Conservation (phyloP, 1,139 yeast species). For the Entelexis paramagnoliae region DNA sequence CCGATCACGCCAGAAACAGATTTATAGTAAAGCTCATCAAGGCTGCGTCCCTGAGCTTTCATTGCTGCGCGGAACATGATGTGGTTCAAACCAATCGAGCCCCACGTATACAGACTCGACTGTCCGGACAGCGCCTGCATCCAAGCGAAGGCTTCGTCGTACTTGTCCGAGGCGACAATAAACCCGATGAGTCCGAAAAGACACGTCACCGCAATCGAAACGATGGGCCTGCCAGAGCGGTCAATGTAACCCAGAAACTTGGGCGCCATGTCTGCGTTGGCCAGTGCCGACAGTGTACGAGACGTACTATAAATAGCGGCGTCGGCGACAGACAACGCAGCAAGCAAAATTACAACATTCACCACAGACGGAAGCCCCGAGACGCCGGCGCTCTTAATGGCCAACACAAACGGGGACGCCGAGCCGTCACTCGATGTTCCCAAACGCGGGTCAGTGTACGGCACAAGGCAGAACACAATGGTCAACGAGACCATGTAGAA, state of each 20-base stretch:
- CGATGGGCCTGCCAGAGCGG: conserved; percentile 61
- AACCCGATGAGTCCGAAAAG: conserved; percentile 59
- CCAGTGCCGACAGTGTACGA: conserved; percentile 70
- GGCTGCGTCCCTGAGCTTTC: conserved; percentile 50
- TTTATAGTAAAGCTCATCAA: conserved; percentile 56
- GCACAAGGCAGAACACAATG: conserved; percentile 58
- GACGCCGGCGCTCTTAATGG: conserved; percentile 49
- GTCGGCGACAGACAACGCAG: conserved; percentile 64
- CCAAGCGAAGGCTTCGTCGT: conserved; percentile 68
- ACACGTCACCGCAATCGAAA: conserved; percentile 50
- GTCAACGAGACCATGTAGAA: conserved; percentile 54
- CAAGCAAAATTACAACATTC: conserved; percentile 60
- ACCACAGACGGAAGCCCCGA: conserved; percentile 56
- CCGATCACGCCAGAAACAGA: conserved; percentile 65
- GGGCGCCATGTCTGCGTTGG: conserved; percentile 77
- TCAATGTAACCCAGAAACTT: conserved; percentile 61
- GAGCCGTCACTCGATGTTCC: conserved; percentile 29
- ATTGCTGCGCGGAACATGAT: conserved; percentile 72
- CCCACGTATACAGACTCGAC: conserved; percentile 79
- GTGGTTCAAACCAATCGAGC: conserved; percentile 63
- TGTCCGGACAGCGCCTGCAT: conserved; percentile 72
- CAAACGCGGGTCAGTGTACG: conserved; percentile 39
- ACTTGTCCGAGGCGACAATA: conserved; percentile 53
- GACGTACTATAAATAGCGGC: conserved; percentile 71
- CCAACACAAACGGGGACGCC: conserved; percentile 68